A percentile compares a stretch with the other conserved stretches of the same genome.
Conservation (phyloP, 148 eudicot species). For the Vaccinium myrtillus region DNA sequence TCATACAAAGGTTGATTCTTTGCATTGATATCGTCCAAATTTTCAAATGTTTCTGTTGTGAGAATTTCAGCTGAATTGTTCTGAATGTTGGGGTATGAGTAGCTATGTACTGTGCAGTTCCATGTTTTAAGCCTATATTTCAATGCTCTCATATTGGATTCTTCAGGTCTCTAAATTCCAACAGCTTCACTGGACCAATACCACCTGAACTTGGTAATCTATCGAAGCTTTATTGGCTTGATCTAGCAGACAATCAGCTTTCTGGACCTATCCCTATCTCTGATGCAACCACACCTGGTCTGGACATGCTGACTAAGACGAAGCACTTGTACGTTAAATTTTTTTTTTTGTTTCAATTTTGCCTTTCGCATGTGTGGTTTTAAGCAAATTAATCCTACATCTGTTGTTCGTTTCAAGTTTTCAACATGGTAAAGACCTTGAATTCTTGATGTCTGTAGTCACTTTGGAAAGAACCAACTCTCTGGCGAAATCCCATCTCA, state of each 20-base stretch:
- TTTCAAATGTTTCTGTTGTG: not conserved
- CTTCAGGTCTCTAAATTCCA: conserved; percentile 42
- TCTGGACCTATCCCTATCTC: conserved; percentile 68
- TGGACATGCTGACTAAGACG: conserved; percentile 58
- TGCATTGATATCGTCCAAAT: not conserved
- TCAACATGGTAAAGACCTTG: not conserved
- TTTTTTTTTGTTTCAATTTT: not conserved
- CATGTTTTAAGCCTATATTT: not conserved
- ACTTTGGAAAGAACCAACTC: conserved; percentile 72
- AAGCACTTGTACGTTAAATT: conserved; percentile 62
- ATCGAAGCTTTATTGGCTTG: conserved; percentile 65
- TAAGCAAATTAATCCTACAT: not conserved
- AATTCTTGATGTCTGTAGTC: conserved; percentile 37
- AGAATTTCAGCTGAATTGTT: conserved; percentile 1
- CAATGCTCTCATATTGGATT: not conserved
- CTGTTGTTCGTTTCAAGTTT: not conserved
- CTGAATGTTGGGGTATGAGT: not conserved
- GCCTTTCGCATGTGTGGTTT: not conserved
- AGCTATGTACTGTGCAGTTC: not conserved
- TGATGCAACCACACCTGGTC: conserved; percentile 45
- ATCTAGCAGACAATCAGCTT: conserved; percentile 64
- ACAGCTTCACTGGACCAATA: conserved; percentile 44
- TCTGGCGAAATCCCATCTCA: conserved; percentile 66
- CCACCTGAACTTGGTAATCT: conserved; percentile 60
- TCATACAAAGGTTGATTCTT: not conserved